Conservation (phyloP, 129 eudicot species). For the Apium graveolens region DNA sequence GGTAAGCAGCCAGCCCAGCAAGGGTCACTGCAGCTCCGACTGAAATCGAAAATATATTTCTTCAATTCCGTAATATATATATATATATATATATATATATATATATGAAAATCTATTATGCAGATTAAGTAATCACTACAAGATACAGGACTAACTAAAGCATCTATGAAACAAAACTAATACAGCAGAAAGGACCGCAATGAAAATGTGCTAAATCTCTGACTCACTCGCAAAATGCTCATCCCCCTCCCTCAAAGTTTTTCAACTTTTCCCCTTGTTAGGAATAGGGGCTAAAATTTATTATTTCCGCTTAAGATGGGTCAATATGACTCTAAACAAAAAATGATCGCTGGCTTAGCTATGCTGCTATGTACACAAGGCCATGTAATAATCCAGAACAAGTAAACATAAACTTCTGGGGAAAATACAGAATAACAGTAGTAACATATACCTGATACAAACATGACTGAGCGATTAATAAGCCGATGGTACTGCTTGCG, state of each 20-base stretch:
- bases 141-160: not conserved
- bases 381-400: not conserved
- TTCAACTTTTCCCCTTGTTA: not conserved
- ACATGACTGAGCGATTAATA: slow-evolving; percentile 63
- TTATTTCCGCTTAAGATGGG: not conserved
- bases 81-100: not conserved
- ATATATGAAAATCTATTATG: not conserved
- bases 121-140: not conserved
- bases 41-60: slow-evolving; percentile 12
- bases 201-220: too few species aligned
- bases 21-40: slow-evolving; percentile 86
- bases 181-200: not conserved
- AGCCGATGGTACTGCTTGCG: slow-evolving; percentile 80
- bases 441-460: slow-evolving; percentile 57
- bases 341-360: not conserved
- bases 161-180: not conserved
- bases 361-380: not conserved
- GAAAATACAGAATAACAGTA: not conserved
- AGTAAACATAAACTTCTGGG: not conserved
- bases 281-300: not conserved
- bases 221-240: not conserved
- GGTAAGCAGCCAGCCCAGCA: slow-evolving; percentile 82
- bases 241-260: not conserved
- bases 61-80: not conserved
- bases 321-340: not conserved